Conservation (phyloP, 2,329 filamentous ascomycete genomes). For the Sarocladium oryzae region DNA sequence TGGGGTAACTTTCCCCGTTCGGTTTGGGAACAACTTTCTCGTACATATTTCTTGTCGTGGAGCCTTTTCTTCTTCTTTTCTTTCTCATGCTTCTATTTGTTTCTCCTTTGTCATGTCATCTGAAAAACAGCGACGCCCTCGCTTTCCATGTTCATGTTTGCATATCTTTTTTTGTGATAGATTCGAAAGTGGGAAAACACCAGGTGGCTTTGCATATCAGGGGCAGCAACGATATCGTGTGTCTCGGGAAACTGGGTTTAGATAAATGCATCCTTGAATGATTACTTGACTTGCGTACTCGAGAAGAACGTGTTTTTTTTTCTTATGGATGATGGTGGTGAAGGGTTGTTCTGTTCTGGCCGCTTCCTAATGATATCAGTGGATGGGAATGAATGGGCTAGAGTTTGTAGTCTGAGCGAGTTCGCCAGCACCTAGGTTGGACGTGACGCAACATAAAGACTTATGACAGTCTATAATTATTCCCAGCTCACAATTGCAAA, state of each 20-base stretch:
- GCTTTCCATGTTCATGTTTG: background rate
- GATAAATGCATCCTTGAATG: background rate
- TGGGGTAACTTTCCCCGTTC: background rate
- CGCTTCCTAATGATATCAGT: background rate
- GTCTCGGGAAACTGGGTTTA: background rate
- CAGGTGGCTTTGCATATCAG: constrained; percentile 1
- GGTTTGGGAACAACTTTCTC: background rate
- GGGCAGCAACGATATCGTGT: background rate
- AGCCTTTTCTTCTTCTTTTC: background rate
- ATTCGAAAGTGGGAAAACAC: background rate
- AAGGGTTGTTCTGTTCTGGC: too few species aligned
- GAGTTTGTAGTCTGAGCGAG: too few species aligned
- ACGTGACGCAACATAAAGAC: background rate
- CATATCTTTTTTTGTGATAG: background rate
- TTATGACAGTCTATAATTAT: background rate
- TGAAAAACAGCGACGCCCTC: too few species aligned
- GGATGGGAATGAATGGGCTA: too few species aligned
- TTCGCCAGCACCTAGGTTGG: too few species aligned
- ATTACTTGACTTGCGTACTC: background rate
- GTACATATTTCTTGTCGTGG: background rate
- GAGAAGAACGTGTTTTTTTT: background rate
- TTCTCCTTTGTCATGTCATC: too few species aligned
- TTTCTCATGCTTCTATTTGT: too few species aligned
- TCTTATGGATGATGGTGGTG: too few species aligned
- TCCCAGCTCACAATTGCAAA: too few species aligned